phyloP scores from a whole-genome alignment of 805 yeast genomes.

The Nakazawaea wyomingensis region DNA sequence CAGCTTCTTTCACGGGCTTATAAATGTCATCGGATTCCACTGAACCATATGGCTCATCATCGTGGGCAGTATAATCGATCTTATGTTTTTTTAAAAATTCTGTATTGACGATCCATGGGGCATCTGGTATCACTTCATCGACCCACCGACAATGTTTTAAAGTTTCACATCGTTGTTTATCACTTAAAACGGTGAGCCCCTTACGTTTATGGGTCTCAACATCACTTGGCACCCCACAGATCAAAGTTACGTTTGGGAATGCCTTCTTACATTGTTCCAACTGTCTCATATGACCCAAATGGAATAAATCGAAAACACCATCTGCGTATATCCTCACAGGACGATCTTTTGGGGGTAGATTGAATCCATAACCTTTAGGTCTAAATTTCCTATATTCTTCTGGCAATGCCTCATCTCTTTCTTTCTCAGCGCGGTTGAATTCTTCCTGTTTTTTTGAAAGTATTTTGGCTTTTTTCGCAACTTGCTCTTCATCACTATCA shows the following conservation, averaged over 20 bases:
- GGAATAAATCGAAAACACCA: slow-evolving; percentile 96
- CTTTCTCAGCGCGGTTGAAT: slow-evolving; percentile 20
- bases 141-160: slow-evolving; percentile 94
- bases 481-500: slow-evolving; percentile 1
- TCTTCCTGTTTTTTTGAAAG: slow-evolving; percentile 10
- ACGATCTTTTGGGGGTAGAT: slow-evolving; percentile 77
- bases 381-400: slow-evolving; percentile 69
- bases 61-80: slow-evolving; percentile 97
- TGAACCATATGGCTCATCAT: slow-evolving; percentile 90
- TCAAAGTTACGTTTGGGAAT: slow-evolving; percentile 75
- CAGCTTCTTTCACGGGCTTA: slow-evolving; percentile 83
- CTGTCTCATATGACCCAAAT: slow-evolving; percentile 96
- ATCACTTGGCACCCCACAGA: slow-evolving; percentile 91
- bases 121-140: slow-evolving; percentile 89
- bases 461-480: slow-evolving; percentile 5
- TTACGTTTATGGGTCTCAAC: slow-evolving; percentile 85
- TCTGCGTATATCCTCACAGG: slow-evolving; percentile 96
- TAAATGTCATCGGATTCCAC: slow-evolving; percentile 90
- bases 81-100: slow-evolving; percentile 73
- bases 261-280: slow-evolving; percentile 95
- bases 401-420: slow-evolving; percentile 61
- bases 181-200: slow-evolving; percentile 88
- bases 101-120: slow-evolving; percentile 93
- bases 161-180: slow-evolving; percentile 86
- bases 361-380: slow-evolving; percentile 74